Percentiles rank a stretch among this genome's conserved stretches.
phyloP scores from a whole-genome alignment of 2,329 filamentous ascomycete species.

The Berkeleyomyces rouxiae region DNA sequence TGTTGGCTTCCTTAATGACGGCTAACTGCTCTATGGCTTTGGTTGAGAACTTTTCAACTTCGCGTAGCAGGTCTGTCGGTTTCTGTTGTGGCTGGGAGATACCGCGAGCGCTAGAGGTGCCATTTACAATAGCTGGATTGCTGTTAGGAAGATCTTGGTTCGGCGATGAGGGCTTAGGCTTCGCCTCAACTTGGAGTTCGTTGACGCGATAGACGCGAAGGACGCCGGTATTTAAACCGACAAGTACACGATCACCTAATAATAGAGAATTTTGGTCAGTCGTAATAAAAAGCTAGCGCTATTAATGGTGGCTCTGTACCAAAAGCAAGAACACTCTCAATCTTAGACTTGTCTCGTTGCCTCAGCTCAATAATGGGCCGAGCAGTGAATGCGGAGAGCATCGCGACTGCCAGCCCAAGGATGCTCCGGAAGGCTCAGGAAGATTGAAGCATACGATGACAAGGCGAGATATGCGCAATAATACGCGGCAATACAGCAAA shows the following conservation, averaged over 20 bases:
- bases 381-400: conserved; percentile 96
- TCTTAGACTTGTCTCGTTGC: conserved; percentile 87
- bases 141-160: neutral
- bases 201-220: conserved; percentile 87
- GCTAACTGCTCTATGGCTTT: conserved; percentile 85
- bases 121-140: conserved; percentile 1
- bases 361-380: conserved; percentile 94
- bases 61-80: conserved; percentile 70
- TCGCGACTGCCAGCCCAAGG: conserved; percentile 36
- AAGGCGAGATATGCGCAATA: neutral
- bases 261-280: conserved; percentile 11
- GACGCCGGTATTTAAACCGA: conserved; percentile 77
- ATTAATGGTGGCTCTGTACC: conserved; percentile 32
- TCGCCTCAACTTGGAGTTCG: conserved; percentile 29
- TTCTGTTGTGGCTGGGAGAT: conserved; percentile 23
- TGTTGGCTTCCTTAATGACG: conserved; percentile 86
- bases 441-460: conserved; percentile 15
- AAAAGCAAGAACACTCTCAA: conserved; percentile 87
- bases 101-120: neutral
- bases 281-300: neutral
- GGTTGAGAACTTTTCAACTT: conserved; percentile 85
- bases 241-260: conserved; percentile 71
- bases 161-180: conserved; percentile 1
- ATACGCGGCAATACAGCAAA: neutral
- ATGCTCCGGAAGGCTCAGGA: conserved; percentile 18